Base-by-base conservation (phyloP, 2,329 filamentous ascomycete species). In the Penicillium sp. region DNA sequence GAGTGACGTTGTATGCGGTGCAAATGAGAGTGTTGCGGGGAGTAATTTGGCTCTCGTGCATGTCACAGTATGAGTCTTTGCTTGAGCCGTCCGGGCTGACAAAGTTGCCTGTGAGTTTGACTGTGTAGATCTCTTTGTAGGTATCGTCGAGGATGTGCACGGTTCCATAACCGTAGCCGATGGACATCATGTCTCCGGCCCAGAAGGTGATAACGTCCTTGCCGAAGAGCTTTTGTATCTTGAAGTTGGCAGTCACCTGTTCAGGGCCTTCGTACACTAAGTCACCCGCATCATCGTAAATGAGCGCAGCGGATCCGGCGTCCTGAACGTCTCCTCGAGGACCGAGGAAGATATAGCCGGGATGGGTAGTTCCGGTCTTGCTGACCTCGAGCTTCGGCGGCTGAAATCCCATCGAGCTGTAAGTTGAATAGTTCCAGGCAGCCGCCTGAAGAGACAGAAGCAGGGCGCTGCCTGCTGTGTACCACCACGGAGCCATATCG, bases 161-260 rank as follows among this genome's bases (percentile, higher is more conserved):
- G 1, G 63, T 60, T 9, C 69, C 71, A 37, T 69, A 71, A 9
- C 68, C 69, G 22, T 65, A 71, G 0, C 70, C 68, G 39, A 69
- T 43, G 8, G 61, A 54, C 50, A 65, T 65, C 63, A 71, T 68
- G 16, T 68, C 52, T 1, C 72, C 72, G 5, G 69, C 66, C 71
- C 72, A 74, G 59, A 71, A 75, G 20, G 69, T 74, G 44, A 76
- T 61, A 20, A 74, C 72, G 38, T 69, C 66, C 16, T 66, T 34
- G 14, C 67, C 69, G 51, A 67, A 67, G n/a, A 74, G 61, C 29
- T 61, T 65, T 59, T 75, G 72, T 1, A 72, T 66, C 55, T 61
- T 68, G 61, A 75, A 69, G 55, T 72, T 74, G 50, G 66, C 65
- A 5, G 66, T 68, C 18, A 70, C 62, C 49, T 69, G 64, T 8